phyloP scores from a whole-genome alignment of 441 rosid genomes.

The Geranium incanum region DNA sequence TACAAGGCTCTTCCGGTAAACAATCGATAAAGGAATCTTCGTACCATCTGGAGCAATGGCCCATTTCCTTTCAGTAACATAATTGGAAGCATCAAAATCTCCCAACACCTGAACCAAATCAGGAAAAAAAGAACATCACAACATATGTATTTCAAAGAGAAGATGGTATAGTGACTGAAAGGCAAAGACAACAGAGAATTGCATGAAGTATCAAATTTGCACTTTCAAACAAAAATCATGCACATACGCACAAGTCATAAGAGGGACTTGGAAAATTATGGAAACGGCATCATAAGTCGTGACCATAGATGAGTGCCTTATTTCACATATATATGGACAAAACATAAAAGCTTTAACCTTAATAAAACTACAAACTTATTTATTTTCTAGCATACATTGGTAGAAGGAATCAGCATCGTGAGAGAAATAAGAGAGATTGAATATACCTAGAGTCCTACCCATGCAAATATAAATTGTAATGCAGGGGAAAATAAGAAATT shows the following conservation, averaged over 20 bases:
- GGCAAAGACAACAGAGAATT: not conserved
- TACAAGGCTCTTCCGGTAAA: slow-evolving; percentile 59
- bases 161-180: not conserved
- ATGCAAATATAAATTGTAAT: not conserved
- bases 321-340: not conserved
- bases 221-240: not conserved
- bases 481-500: not conserved
- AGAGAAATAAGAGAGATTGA: not conserved
- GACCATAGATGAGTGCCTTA: not conserved
- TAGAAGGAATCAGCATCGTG: not conserved
- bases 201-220: not conserved
- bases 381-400: not conserved
- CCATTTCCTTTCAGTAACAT: slow-evolving; percentile 82
- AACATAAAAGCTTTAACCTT: too few species aligned
- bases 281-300: not conserved
- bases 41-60: slow-evolving; percentile 79
- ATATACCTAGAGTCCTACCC: not conserved
- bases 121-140: not conserved
- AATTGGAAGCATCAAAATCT: slow-evolving; percentile 75
- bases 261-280: not conserved
- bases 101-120: slow-evolving; percentile 61
- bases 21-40: slow-evolving; percentile 69
- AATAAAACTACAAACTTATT: not conserved
- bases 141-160: not conserved
- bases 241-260: not conserved